Conservation (phyloP, 1,284 basidiomycete species). For the Bjerkandera adusta region DNA sequence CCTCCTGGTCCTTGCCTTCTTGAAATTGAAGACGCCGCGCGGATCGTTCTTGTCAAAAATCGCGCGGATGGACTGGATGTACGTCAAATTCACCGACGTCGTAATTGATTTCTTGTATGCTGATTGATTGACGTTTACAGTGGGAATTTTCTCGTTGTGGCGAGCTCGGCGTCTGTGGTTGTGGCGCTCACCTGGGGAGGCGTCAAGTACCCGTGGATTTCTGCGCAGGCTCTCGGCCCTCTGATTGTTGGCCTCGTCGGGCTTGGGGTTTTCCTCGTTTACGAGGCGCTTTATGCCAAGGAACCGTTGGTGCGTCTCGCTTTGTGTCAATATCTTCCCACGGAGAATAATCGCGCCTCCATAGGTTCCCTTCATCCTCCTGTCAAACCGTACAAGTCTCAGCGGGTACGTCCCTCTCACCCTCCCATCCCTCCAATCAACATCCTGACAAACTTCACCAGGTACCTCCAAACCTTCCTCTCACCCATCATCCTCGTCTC, state of each 20-base stretch:
- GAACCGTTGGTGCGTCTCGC: constrained; percentile 16
- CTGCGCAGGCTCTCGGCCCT: constrained; percentile 38
- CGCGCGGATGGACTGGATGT: constrained; percentile 38
- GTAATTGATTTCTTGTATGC: neutral
- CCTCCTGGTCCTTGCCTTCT: constrained; percentile 34
- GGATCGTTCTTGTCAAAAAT: constrained; percentile 33
- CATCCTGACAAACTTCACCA: neutral
- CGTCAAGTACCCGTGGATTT: constrained; percentile 38
- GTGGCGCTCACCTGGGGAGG: constrained; percentile 43
- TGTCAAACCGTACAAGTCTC: constrained; percentile 18
- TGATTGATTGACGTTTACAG: too few species aligned
- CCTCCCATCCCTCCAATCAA: neutral
- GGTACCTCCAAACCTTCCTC: constrained; percentile 15
- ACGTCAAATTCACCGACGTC: constrained; percentile 3
- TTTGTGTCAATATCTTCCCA: neutral
- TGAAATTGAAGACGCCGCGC: constrained; percentile 37
- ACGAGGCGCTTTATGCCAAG: constrained; percentile 19
- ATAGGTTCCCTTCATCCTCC: constrained; percentile 15
- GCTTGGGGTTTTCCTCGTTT: constrained; percentile 30
- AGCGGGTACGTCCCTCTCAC: constrained; percentile 16
- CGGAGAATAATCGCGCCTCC: neutral
- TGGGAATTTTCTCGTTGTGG: constrained; percentile 37
- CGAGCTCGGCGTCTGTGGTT: constrained; percentile 28
- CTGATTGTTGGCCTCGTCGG: constrained; percentile 38
- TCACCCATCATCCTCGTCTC: constrained; percentile 12